Evolutionary conservation across 2,329 filamentous ascomycete species (phyloP), one percentile per base, ranked within the genome.

Genomic region (Ceratocystis cacaofunesta): DNA sequence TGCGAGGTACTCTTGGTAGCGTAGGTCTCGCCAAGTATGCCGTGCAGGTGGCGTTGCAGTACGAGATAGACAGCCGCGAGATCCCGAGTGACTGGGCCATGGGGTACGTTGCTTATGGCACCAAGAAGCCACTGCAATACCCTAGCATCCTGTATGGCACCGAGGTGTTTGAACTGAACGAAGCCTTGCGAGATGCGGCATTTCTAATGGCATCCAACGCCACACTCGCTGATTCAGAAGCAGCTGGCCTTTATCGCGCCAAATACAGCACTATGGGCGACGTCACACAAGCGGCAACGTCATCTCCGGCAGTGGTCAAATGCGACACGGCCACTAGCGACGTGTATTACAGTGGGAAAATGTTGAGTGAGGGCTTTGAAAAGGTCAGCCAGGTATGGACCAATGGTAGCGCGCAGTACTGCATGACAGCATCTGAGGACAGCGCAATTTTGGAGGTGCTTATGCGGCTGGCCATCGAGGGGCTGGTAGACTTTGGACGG

Each of bases 1-100:
- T 85, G 68, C 75, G 83, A 30, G 84, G 80, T 25, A 89, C 87
- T 0, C 78, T 88, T 3, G 83, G 82, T 57, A 80, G 81, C 50
- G 86, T 89, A 0, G 85, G 85, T 0, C 82, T 92, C 64, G 81
- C 85, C 46, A 80, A 82, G 25, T 92, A 85, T 71, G 82, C 86
- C 0, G 80, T 91, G 4, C 88, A 91, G 71, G 86, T 90, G 2
- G 87, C 85, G 0, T 76, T 90, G 64, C 87, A 91, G 73, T 88
- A 90, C 69, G 88, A 91, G 73, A 82, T 91, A 68, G 87, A 90
- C 70, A 76, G 82, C 1, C 81, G 87, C 43, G 86, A 89, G 68
- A 81, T 89, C 43, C 85, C 86, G 0, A 71, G 72, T 1, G 85
- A 85, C 72, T 89, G 80, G 74, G 76, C 79, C 0, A 87, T 85